phyloP scores from a whole-genome alignment of 1,284 basidiomycete species.

The Ustanciosporium gigantosporum region DNA sequence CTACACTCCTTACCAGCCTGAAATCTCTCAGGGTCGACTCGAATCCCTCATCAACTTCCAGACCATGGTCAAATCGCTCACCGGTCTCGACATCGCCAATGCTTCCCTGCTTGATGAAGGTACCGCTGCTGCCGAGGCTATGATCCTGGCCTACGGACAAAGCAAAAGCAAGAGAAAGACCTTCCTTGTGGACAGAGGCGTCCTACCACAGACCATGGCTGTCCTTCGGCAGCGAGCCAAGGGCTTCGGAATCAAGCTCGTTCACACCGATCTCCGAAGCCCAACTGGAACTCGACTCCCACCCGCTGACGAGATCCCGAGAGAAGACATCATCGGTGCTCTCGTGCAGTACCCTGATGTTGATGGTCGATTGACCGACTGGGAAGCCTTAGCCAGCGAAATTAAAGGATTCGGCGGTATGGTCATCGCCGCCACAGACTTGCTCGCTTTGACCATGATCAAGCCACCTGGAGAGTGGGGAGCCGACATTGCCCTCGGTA shows the following conservation, averaged over 20 bases:
- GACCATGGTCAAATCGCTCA: constrained; percentile 92
- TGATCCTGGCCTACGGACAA: constrained; percentile 54
- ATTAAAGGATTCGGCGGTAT: constrained; percentile 79
- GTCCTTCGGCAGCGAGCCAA: constrained; percentile 57
- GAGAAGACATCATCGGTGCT: constrained; percentile 72
- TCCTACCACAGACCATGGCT: constrained; percentile 58
- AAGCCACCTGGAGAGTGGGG: constrained; percentile 98
- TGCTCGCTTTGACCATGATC: constrained; percentile 88
- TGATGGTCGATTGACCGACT: constrained; percentile 82
- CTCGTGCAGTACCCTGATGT: constrained; percentile 80
- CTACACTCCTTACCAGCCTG: constrained; percentile 88
- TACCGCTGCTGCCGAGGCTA: constrained; percentile 59
- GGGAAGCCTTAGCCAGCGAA: constrained; percentile 70
- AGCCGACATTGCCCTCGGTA: constrained; percentile 92
- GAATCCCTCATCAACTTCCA: constrained; percentile 97
- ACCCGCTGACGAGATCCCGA: constrained; percentile 42
- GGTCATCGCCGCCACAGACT: constrained; percentile 84
- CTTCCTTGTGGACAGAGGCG: constrained; percentile 57
- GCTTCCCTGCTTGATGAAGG: constrained; percentile 59
- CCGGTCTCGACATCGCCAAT: constrained; percentile 78
- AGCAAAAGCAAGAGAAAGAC: constrained; percentile 51
- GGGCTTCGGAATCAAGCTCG: constrained; percentile 58
- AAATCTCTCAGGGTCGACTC: constrained; percentile 87
- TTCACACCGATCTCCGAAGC: constrained; percentile 44
- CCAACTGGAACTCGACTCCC: constrained; percentile 47